phyloP scores from a whole-genome alignment of 768 basidiomycete genomes.

The Leccinum truebloodii region DNA sequence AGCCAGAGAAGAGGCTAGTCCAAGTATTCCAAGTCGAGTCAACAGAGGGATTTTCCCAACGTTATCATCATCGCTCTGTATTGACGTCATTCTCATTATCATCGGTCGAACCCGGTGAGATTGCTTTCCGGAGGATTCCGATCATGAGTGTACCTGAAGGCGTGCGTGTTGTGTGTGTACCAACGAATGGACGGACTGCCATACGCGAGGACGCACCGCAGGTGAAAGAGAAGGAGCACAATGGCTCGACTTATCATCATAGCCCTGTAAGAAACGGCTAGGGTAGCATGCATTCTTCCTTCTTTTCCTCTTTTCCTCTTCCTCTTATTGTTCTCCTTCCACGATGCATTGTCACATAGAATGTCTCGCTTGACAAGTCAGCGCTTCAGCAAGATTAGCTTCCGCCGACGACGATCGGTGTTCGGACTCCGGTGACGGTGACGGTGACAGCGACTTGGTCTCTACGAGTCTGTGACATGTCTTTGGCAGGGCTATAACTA shows the following conservation, averaged over 20 bases:
- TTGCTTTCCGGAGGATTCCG: background rate
- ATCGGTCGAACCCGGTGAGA: constrained; percentile 1
- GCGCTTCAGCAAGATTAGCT: too few species aligned
- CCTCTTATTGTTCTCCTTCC: too few species aligned
- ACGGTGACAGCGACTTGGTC: too few species aligned
- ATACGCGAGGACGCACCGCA: background rate
- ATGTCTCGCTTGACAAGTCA: too few species aligned
- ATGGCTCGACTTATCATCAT: too few species aligned
- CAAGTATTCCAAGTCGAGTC: background rate
- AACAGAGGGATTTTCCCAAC: background rate
- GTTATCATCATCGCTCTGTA: background rate
- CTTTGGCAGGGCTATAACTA: too few species aligned
- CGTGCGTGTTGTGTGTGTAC: background rate
- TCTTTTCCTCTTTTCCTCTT: too few species aligned
- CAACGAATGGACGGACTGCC: background rate
- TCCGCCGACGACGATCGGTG: too few species aligned
- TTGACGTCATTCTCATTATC: background rate
- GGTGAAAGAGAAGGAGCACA: background rate
- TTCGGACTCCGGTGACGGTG: too few species aligned
- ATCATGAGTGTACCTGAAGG: background rate
- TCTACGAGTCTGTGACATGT: too few species aligned
- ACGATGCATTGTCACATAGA: too few species aligned
- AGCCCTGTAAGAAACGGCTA: too few species aligned
- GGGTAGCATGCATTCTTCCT: background rate
- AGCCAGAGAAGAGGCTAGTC: background rate